Percentiles rank a stretch among this genome's conserved stretches.
phyloP scores from a whole-genome alignment of 768 basidiomycete species.

The Crassisporium funariophilum region DNA sequence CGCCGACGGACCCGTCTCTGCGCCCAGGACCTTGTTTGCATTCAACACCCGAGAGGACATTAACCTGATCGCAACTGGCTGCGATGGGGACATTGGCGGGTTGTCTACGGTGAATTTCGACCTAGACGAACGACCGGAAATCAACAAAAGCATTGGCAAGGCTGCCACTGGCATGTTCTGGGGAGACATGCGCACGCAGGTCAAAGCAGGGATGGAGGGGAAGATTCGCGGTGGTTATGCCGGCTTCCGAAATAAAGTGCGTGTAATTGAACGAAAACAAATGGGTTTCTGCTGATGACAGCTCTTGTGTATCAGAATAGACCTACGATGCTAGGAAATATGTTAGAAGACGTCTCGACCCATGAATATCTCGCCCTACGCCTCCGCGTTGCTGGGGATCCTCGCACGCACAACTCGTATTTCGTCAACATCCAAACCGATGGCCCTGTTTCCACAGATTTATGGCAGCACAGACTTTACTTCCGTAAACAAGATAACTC shows the following conservation, averaged over 20 bases:
- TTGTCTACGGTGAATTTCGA: constrained; percentile 78
- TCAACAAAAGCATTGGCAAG: constrained; percentile 47
- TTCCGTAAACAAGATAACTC: constrained; percentile 63
- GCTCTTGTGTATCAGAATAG: constrained; percentile 47
- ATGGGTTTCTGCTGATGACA: not conserved
- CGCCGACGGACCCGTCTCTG: constrained; percentile 60
- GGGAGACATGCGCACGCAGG: constrained; percentile 75
- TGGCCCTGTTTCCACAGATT: constrained; percentile 73
- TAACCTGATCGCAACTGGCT: constrained; percentile 71
- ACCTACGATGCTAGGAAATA: constrained; percentile 84
- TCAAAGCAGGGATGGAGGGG: constrained; percentile 66
- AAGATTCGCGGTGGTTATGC: constrained; percentile 86
- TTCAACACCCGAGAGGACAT: constrained; percentile 65
- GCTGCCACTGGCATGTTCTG: constrained; percentile 69
- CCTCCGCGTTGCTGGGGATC: constrained; percentile 76
- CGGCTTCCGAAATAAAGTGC: constrained; percentile 84
- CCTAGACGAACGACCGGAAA: constrained; percentile 55
- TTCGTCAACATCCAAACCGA: constrained; percentile 94
- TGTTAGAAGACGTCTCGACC: constrained; percentile 80
- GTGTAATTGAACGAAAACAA: not conserved
- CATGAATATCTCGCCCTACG: constrained; percentile 84
- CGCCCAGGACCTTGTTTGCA: constrained; percentile 64
- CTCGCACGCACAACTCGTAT: constrained; percentile 79
- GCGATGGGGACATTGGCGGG: constrained; percentile 89
- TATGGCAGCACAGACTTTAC: constrained; percentile 96